Conservation (phyloP, 495 filamentous ascomycete species). For the Trichoderma erinaceum region DNA sequence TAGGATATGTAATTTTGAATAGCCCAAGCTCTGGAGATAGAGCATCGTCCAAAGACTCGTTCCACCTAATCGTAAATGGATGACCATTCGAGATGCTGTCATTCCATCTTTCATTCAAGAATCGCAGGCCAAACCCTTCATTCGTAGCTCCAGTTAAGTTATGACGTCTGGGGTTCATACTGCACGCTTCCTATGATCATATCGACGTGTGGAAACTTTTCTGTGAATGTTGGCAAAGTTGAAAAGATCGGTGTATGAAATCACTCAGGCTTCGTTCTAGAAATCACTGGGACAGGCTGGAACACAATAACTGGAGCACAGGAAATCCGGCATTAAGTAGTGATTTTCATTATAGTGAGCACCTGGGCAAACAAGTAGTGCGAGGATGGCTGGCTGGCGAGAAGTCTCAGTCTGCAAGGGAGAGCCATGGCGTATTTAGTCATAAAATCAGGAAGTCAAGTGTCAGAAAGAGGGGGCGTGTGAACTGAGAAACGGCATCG, state of each 20-base stretch:
- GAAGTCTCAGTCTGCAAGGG: slow-evolving; percentile 8
- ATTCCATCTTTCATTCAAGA: slow-evolving; percentile 14
- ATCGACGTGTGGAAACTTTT: not conserved
- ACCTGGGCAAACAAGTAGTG: not conserved
- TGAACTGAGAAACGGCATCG: not conserved
- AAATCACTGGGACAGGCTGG: not conserved
- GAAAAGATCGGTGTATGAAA: not conserved
- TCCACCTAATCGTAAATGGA: slow-evolving; percentile 8
- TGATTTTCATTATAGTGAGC: not conserved
- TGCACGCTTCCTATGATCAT: not conserved
- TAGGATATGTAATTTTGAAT: slow-evolving; percentile 12
- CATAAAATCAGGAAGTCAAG: not conserved
- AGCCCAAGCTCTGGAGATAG: not conserved
- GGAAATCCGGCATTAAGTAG: not conserved
- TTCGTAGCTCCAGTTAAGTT: not conserved
- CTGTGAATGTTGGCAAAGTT: not conserved
- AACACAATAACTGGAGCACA: not conserved
- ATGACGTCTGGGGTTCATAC: not conserved
- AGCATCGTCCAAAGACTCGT: not conserved
- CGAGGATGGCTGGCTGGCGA: not conserved
- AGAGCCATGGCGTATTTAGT: not conserved
- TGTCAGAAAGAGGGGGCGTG: not conserved
- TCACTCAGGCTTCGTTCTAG: not conserved
- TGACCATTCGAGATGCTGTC: slow-evolving; percentile 13
- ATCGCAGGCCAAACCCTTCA: not conserved